A percentile compares a stretch with the other conserved stretches of the same genome.
Conservation (phyloP, 306 rosid genomes). For the Castanea sativa region DNA sequence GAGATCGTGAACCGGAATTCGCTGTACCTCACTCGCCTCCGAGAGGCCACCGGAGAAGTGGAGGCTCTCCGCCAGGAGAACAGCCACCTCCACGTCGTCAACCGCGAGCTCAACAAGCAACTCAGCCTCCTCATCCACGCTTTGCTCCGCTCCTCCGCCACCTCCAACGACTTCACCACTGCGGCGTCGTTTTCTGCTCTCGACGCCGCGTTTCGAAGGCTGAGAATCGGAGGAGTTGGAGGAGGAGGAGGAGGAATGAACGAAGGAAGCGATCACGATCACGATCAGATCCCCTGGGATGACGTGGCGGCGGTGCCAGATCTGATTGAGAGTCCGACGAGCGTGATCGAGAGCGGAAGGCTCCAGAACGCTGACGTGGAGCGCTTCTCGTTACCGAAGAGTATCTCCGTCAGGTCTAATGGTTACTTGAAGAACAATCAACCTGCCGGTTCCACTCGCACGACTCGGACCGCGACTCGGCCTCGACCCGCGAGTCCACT, state of each 20-base stretch:
- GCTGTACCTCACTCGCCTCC: slow-evolving; percentile 70
- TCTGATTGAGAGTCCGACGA: slow-evolving; percentile 49
- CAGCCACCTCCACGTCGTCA: slow-evolving; percentile 55
- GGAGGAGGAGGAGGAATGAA: too few relatives aligned
- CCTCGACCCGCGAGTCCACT: slow-evolving; percentile 46
- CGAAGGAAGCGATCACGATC: neutral
- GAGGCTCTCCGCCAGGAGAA: slow-evolving; percentile 73
- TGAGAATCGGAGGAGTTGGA: neutral
- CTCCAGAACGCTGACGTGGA: slow-evolving; percentile 48
- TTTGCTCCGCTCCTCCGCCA: slow-evolving; percentile 23
- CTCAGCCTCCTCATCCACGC: slow-evolving; percentile 60
- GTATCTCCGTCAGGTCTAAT: slow-evolving; percentile 85
- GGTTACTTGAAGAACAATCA: slow-evolving; percentile 60
- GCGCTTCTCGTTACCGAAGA: slow-evolving; percentile 79
- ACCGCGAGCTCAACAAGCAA: slow-evolving; percentile 69
- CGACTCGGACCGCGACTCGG: slow-evolving; percentile 41
- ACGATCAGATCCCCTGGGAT: slow-evolving; percentile 8
- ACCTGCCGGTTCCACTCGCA: too few relatives aligned
- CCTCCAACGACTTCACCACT: slow-evolving; percentile 4
- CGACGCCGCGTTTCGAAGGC: slow-evolving; percentile 15
- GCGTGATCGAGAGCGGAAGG: slow-evolving; percentile 50
- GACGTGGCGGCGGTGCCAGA: slow-evolving; percentile 36
- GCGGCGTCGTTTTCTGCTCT: slow-evolving; percentile 18
- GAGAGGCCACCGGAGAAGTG: slow-evolving; percentile 60
- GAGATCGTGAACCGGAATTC: slow-evolving; percentile 87